Evolutionary conservation across 2,329 filamentous ascomycete genomes (phyloP), one percentile per base, ranked within the genome.

Genomic region (Didymella arachidicola): DNA sequence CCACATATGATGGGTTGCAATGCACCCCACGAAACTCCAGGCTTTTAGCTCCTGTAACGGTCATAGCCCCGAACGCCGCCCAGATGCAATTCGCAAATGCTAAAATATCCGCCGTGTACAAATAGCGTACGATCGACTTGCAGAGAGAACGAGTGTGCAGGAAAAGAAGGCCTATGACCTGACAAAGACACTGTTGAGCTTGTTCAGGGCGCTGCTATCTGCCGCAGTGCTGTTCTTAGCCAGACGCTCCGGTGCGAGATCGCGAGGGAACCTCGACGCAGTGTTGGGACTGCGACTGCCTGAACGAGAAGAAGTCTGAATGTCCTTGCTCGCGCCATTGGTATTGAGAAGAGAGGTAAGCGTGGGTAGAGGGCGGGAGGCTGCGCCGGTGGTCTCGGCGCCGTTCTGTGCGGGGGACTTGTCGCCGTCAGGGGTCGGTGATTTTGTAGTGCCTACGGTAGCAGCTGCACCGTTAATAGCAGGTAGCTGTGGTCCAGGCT

Each of bases 301-400:
- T 6, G 76, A 74, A 32, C 80, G 76, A 57, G 73, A 77, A 48
- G 65, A 72, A 60, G 63, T 71, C 49, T 72, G 70, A 19, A 71
- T 74, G 30, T 75, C 69, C 57, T 68, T 66, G 19, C 62, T 63
- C 19, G 66, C 61, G 19, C 68, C 69, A 12, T 72, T 69, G 29
- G 64, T 69, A 55, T 76, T 76, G 39, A 76, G 69, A 26, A 76
- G 67, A 1, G 73, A 74, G 11, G 70, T 69, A 1, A 74, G 64
- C 7, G 67, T 72, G 7, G 86, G 86, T 27, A 87, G 84, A 2
- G 78, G 78, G 43, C 75, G 75, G 32, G 73, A 72, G 1, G 68
- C 61, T 38, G 69, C 63, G 43, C 63, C 63, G 53, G 69, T 71
- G 3, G 69, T 57, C 36, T 77, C 73, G 12, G 66, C 43, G 3